Conservation (phyloP, 73 alveolate species). For the Blepharisma stoltei region DNA sequence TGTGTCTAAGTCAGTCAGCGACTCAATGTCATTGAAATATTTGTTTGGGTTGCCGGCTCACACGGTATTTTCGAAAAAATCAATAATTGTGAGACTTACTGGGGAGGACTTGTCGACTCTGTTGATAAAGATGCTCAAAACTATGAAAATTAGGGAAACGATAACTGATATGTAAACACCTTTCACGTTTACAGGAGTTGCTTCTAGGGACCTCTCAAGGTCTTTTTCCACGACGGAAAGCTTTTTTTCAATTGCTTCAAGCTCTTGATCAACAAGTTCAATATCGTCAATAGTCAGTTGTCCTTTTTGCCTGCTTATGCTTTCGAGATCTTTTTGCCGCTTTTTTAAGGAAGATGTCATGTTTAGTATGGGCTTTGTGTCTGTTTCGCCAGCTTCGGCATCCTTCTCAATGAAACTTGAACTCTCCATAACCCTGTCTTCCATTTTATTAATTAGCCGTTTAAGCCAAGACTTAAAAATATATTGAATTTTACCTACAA, state of each 20-base stretch:
- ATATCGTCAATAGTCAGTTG: no score
- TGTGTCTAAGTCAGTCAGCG: background rate
- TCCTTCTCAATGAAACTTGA: no score
- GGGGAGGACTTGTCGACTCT: conserved; percentile 8
- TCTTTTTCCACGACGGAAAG: no score
- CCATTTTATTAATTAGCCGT: no score
- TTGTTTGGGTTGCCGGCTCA: conserved; percentile 12
- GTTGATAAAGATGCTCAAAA: background rate
- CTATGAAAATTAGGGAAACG: conserved; percentile 12
- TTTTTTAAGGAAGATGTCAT: no score
- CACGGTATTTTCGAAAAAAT: background rate
- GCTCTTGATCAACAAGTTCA: no score
- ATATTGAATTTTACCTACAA: no score
- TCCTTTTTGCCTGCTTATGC: no score
- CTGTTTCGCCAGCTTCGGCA: background rate
- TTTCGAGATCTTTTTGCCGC: no score
- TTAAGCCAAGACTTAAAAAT: no score
- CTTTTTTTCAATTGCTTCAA: no score
- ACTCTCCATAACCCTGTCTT: no score
- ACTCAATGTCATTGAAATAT: background rate
- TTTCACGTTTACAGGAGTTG: conserved; percentile 19
- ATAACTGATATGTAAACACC: conserved; percentile 13
- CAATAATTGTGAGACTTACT: background rate
- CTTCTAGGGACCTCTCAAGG: conserved; percentile 12
- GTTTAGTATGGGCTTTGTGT: background rate